Percentiles rank a stretch among this genome's conserved stretches.
These are phyloP conservation scores for Penicillium sp. DNA, from an alignment of 2,329 filamentous ascomycete species.

Conservation along the genomic window DNA sequence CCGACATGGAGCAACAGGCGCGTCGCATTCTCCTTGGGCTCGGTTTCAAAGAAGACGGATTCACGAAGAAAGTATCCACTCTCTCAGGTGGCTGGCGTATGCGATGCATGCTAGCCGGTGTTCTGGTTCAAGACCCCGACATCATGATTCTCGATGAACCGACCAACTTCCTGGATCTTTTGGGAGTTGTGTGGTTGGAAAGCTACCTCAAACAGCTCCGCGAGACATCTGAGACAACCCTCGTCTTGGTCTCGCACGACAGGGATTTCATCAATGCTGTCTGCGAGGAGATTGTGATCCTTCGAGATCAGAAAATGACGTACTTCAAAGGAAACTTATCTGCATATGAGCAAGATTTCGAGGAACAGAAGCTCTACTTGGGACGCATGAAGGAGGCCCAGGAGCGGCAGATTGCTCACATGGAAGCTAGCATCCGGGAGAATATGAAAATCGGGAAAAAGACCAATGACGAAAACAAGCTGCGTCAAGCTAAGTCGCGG, in stretches of 20 bases:
- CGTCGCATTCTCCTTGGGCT: constrained; percentile 66
- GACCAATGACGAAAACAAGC: constrained; percentile 78
- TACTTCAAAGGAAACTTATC: constrained; percentile 75
- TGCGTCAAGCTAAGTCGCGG: constrained; percentile 78
- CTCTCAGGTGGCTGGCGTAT: constrained; percentile 78
- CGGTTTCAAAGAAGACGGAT: constrained; percentile 65
- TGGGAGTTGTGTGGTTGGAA: constrained; percentile 83
- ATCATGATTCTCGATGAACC: constrained; percentile 82
- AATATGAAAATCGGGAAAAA: constrained; percentile 74
- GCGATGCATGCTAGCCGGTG: constrained; percentile 63
- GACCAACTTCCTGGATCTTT: constrained; percentile 80
- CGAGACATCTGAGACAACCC: constrained; percentile 57
- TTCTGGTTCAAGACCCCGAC: constrained; percentile 70
- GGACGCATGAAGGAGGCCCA: constrained; percentile 77
- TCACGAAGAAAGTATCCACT: constrained; percentile 60
- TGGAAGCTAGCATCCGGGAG: constrained; percentile 72
- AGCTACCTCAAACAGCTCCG: constrained; percentile 62
- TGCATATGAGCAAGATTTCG: constrained; percentile 66
- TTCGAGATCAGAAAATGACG: constrained; percentile 68
- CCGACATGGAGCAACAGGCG: constrained; percentile 65
- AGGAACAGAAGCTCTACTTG: constrained; percentile 65
- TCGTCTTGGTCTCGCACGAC: constrained; percentile 81
- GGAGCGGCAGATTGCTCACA: constrained; percentile 75
- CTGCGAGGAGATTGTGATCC: constrained; percentile 71
- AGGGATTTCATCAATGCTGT: constrained; percentile 75